Evolutionary conservation across 2,329 filamentous ascomycete genomes (phyloP).

Genomic region (Macrophomina tecta): DNA sequence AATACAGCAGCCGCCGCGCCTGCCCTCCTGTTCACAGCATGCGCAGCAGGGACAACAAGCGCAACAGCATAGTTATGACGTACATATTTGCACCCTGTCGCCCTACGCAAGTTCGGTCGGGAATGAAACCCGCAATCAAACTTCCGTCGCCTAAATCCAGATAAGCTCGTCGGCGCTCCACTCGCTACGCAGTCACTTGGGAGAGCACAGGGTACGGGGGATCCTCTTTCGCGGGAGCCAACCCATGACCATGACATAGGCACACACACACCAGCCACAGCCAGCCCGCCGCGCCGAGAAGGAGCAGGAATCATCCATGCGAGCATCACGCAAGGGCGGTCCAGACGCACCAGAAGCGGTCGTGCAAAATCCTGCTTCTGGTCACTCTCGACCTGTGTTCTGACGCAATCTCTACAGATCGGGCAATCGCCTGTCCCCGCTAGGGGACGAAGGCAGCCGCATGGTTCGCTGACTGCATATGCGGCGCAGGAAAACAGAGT

Average conservation of each 20-base stretch:
- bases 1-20: not conserved
- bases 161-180: slow-evolving; percentile 16
- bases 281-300: not conserved
- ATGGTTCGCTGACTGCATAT: not conserved
- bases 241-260: slow-evolving; percentile 19
- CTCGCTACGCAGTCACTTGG: not conserved
- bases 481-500: not conserved
- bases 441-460: not conserved
- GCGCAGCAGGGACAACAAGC: not conserved
- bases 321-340: not conserved
- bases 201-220: not conserved
- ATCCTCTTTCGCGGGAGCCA: too few species aligned
- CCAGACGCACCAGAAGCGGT: slow-evolving; percentile 4
- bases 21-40: not conserved
- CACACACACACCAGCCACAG: slow-evolving; percentile 12
- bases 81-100: not conserved
- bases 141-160: slow-evolving; percentile 3
- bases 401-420: slow-evolving; percentile 19
- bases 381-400: not conserved
- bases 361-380: slow-evolving; percentile 16
- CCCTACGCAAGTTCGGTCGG: not conserved
- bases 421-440: slow-evolving; percentile 1
- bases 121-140: slow-evolving; percentile 15
- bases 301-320: slow-evolving; percentile 21
- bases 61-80: slow-evolving; percentile 15